Evolutionary conservation across 2,329 filamentous ascomycete genomes (phyloP), one percentile per base, ranked within the genome.

Genomic region (Xylaria sp.): DNA sequence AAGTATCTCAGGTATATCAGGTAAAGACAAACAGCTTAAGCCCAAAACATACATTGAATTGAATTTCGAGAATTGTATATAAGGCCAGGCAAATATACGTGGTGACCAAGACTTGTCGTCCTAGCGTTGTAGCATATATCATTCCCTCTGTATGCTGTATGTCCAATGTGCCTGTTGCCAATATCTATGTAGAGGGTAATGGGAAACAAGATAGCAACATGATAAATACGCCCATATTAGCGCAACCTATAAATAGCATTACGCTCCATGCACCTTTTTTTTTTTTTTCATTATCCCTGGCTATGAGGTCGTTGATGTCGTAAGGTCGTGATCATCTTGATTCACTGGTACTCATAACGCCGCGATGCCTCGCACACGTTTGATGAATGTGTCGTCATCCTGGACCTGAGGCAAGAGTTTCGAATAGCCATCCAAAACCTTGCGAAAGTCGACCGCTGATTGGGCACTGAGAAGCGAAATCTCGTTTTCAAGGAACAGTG

Each of bases 401-500:
- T 72, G 73, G 1, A 72, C 73, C 48, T 76, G 74, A 3, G 68
- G 44, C 12, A 66, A 65, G n/a, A 65, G 31, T 34, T 72, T 72
- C 23, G 66, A 71, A 69, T 78, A 72, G 61, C 79, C 66, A 54
- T 83, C 75, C 67, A 85, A 78, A 1, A 77, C 74, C 64, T 79
- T 79, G 6, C 60, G 69, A 3, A 88, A 81, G 59, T 88, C 86
- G 0, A 78, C 79, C 0, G 80, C 74, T 2, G 79, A 84, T 72
- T 81, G 82, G 12, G 84, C 81, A 9, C 83, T 81, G 0, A 89
- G 81, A 2, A 89, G 78, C 1, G 81, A 76, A 80, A 86, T 86
- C 74, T 89, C 87, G 20, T 82, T 82, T 37, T 83, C 81, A 5
- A 87, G 73, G 23, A 96, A 79, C 20, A 92, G 82, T 0, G 91